Evolutionary conservation across 805 yeast genomes (phyloP), one percentile per base, ranked within the genome.

Genomic region (Ogataea angusta): DNA sequence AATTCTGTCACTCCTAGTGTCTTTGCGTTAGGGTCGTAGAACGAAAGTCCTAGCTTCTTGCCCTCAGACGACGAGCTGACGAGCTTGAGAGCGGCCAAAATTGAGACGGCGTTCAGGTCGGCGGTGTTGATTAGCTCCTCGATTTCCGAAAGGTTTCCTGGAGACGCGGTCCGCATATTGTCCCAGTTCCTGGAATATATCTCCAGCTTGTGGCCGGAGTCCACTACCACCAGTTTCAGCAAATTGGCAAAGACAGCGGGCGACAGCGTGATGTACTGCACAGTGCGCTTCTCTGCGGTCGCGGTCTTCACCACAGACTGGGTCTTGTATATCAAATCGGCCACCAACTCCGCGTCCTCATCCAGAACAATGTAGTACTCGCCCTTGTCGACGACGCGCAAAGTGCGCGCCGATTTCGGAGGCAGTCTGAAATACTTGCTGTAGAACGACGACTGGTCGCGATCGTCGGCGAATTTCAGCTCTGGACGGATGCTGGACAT

Each of bases 281-380:
- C 62, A 5, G 49, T 45, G 40, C 62, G 57, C 33, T 70, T 67
- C 42, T 73, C 72, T 12, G 73, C 66, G 21, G 45, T 28, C 40
- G 59, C 53, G 0, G 53, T 49, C 56, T 91, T 91, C 42, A 91
- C 59, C 8, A 89, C 95, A 17, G 95, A 79, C 30, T 76, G 78
- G 0, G 98, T 88, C 50, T 83, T 85, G 66, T 87, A 91, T 24
- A 93, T 80, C 40, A 73, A 68, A 48, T 89, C 95, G 3, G 97
- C 96, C 21, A 88, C 85, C 42, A 79, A 72, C 31, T 72, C 70
- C 4, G 98, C 96, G 60, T 91, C 96, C 3, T 75, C 77, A 33
- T 73, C 76, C 15, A 88, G 70, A 1, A 78, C 81, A 3, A 85
- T 79, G 63, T 82, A 93, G 60, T 86, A 89, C 45, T 87, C 95